These are phyloP conservation scores for Rhizopogon rudus DNA, from an alignment of 768 basidiomycete genomes.

Conservation along the genomic window DNA sequence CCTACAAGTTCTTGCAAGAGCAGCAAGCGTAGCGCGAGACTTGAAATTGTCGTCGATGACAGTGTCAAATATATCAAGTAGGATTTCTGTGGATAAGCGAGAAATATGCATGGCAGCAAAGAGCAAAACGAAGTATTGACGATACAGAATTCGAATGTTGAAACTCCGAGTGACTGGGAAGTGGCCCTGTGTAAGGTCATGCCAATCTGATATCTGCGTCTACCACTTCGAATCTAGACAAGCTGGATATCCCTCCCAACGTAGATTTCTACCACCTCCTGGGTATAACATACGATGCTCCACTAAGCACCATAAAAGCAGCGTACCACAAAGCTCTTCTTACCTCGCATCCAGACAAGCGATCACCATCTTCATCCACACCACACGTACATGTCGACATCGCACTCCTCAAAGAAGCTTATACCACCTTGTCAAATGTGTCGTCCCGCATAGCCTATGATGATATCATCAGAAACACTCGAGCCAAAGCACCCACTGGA, in stretches of 20 bases:
- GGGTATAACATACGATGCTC: slow-evolving; percentile 43
- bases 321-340: slow-evolving; percentile 70
- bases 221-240: not conserved
- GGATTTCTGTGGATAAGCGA: not conserved
- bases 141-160: too few relatives aligned
- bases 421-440: slow-evolving; percentile 50
- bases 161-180: too few relatives aligned
- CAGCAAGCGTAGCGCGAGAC: not conserved
- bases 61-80: not conserved
- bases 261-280: slow-evolving; percentile 61
- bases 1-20: slow-evolving; percentile 1
- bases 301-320: slow-evolving; percentile 52
- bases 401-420: slow-evolving; percentile 62
- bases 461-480: slow-evolving; percentile 9
- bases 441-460: slow-evolving; percentile 51
- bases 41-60: not conserved
- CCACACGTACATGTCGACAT: slow-evolving; percentile 36
- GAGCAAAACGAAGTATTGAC: too few relatives aligned
- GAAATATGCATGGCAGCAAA: too few relatives aligned
- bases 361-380: slow-evolving; percentile 15
- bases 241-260: slow-evolving; percentile 9
- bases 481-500: slow-evolving; percentile 13
- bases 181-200: too few relatives aligned
- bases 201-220: too few relatives aligned
- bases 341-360: slow-evolving; percentile 61